Percentiles rank a stretch among this genome's conserved stretches.
phyloP scores from a whole-genome alignment of 805 yeast genomes.

The Maudiozyma barnettii region DNA sequence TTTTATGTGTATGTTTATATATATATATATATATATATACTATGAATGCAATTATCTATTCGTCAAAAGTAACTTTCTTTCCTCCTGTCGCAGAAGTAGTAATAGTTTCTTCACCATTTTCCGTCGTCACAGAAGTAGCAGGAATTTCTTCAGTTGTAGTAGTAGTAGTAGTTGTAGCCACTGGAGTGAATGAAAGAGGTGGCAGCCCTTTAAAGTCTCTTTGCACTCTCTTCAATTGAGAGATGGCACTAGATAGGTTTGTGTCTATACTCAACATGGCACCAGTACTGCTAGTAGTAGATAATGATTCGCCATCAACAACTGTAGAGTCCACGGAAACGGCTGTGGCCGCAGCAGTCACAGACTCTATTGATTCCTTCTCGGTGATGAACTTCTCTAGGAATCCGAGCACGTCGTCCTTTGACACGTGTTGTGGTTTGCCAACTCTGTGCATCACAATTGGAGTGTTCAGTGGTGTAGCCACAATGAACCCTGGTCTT shows the following conservation, averaged over 20 bases:
- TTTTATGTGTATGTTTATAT: too few relatives aligned
- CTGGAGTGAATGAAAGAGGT: constrained; percentile 32
- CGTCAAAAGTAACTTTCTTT: constrained; percentile 21
- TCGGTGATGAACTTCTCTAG: constrained; percentile 21
- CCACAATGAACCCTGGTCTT: constrained; percentile 11
- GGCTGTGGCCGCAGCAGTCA: too few relatives aligned
- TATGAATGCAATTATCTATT: constrained; percentile 3
- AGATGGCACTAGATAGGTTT: constrained; percentile 26
- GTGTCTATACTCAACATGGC: constrained; percentile 18
- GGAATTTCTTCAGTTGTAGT: not conserved
- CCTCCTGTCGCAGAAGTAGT: constrained; percentile 23
- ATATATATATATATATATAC: too few relatives aligned
- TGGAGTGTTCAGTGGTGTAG: constrained; percentile 22
- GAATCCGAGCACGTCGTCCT: constrained; percentile 21
- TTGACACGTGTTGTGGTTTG: constrained; percentile 17
- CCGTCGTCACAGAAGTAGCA: constrained; percentile 1
- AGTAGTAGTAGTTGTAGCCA: not conserved
- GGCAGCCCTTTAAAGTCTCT: constrained; percentile 76
- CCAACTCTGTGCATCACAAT: constrained; percentile 21
- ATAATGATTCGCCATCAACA: not conserved
- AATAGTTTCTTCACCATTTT: constrained; percentile 7
- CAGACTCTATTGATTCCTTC: constrained; percentile 13
- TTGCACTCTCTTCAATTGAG: constrained; percentile 65
- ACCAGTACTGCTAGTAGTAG: constrained; percentile 4
- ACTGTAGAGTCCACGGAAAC: too few relatives aligned